A percentile compares a stretch with the other conserved stretches of the same genome.
phyloP scores from a whole-genome alignment of 345 rosid species.

The Aquilaria yunnanensis region DNA sequence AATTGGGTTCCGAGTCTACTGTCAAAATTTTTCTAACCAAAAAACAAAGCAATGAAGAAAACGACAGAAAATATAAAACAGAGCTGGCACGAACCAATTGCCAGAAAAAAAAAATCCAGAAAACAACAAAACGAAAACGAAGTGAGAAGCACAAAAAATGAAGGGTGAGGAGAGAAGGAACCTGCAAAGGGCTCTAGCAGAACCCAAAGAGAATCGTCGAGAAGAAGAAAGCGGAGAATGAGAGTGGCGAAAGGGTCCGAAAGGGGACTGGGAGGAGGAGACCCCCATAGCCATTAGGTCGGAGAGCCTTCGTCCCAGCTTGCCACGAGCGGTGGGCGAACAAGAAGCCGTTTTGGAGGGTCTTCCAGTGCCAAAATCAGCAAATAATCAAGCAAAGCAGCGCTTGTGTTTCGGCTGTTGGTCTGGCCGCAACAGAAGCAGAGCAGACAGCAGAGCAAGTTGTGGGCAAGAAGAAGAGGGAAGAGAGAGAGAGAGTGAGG shows the following conservation, averaged over 20 bases:
- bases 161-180: conserved; percentile 5
- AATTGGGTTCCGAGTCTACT: too few relatives aligned
- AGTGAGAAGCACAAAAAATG: too few relatives aligned
- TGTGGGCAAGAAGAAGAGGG: conserved; percentile 3
- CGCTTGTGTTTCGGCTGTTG: conserved; percentile 18
- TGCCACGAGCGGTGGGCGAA: conserved; percentile 16
- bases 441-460: neutral
- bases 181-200: conserved; percentile 29
- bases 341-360: conserved; percentile 34
- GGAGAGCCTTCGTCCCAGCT: conserved; percentile 46
- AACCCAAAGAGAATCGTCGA: conserved; percentile 12
- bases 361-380: conserved; percentile 7
- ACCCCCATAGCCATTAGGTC: conserved; percentile 52
- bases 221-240: conserved; percentile 19
- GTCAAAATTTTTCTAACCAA: too few relatives aligned
- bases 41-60: neutral
- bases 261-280: conserved; percentile 36
- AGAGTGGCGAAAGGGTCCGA: conserved; percentile 27
- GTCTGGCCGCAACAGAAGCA: conserved; percentile 17
- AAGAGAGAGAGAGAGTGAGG: conserved; percentile 10
- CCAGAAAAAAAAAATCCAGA: conserved; percentile 1
- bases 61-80: neutral
- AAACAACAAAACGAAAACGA: neutral
- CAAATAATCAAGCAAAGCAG: conserved; percentile 2
- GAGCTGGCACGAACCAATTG: neutral